Evolutionary conservation across 1,139 yeast species (phyloP).

Genomic region (Zygosaccharomyces sapae): DNA sequence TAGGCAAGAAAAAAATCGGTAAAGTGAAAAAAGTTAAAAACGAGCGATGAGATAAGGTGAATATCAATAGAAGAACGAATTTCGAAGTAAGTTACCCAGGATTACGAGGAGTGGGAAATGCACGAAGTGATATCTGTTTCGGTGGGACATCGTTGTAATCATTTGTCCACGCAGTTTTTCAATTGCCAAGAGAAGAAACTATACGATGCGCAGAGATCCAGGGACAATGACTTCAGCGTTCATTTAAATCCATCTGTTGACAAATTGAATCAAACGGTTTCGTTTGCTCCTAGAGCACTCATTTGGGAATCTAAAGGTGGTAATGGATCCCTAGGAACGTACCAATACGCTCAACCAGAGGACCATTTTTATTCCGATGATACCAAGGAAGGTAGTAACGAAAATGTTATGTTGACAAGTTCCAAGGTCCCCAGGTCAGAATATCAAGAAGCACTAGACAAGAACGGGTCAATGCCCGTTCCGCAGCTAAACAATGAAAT

Average conservation of each 20-base stretch:
- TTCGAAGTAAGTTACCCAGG: neutral
- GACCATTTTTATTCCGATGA: constrained; percentile 28
- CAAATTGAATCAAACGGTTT: constrained; percentile 43
- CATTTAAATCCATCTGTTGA: constrained; percentile 44
- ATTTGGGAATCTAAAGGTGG: constrained; percentile 74
- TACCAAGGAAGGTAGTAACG: constrained; percentile 15
- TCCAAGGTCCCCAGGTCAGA: constrained; percentile 44
- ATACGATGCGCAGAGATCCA: constrained; percentile 41
- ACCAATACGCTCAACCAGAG: constrained; percentile 42
- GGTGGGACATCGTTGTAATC: constrained; percentile 68
- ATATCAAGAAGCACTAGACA: constrained; percentile 62
- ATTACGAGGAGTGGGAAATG: constrained; percentile 50
- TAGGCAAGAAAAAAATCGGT: too few species aligned
- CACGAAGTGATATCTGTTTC: constrained; percentile 69
- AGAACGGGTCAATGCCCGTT: constrained; percentile 38
- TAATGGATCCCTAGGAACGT: constrained; percentile 54
- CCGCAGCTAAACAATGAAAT: constrained; percentile 41
- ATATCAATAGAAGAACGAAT: neutral
- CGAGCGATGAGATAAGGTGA: neutral
- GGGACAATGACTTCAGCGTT: constrained; percentile 44
- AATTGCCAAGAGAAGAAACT: constrained; percentile 70
- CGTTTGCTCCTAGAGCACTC: constrained; percentile 73
- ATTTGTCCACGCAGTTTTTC: constrained; percentile 70
- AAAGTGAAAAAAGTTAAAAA: too few species aligned
- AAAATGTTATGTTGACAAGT: constrained; percentile 28